A percentile compares a stretch with the other conserved stretches of the same genome.
Evolutionary conservation across 306 rosid species (phyloP).

Genomic region (Quercus dentata): DNA sequence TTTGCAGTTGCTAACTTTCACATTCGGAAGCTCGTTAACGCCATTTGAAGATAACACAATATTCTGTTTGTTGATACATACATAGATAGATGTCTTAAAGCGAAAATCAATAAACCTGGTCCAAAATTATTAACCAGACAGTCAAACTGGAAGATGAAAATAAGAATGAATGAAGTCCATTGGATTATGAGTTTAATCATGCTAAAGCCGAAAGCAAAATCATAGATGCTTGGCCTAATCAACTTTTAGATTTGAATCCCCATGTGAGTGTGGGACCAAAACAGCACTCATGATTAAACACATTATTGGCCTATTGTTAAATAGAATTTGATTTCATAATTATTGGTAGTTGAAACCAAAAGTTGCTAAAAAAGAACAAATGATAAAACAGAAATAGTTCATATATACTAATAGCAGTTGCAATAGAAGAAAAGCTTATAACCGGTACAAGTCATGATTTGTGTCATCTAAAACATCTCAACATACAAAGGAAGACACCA

Average conservation of each 20-base stretch:
- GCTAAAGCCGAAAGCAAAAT: conserved; percentile 33
- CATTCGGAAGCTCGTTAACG: background rate
- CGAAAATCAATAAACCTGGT: background rate
- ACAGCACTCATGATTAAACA: conserved; percentile 31
- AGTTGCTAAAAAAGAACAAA: conserved; percentile 21
- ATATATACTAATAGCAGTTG: conserved; percentile 32
- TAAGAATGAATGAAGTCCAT: conserved; percentile 5
- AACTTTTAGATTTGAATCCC: conserved; percentile 17
- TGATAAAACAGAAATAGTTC: conserved; percentile 33
- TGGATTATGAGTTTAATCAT: conserved; percentile 13
- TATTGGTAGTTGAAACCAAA: conserved; percentile 25
- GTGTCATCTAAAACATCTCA: conserved; percentile 44
- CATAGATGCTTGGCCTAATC: conserved; percentile 1
- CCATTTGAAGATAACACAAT: background rate
- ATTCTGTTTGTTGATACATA: background rate
- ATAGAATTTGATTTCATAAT: conserved; percentile 32
- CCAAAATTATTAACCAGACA: background rate
- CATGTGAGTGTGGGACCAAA: conserved; percentile 50
- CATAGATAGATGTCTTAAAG: background rate
- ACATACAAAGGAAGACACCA: conserved; percentile 40
- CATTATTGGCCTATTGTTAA: conserved; percentile 18
- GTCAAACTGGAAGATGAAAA: background rate
- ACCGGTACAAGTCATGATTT: conserved; percentile 49
- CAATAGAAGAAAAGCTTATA: conserved; percentile 35
- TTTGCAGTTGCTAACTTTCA: background rate